Percentiles rank a stretch among this genome's conserved stretches.
These are phyloP conservation scores for Zygosaccharomyces sapae DNA, from an alignment of 1,139 yeast species.

Conservation along the genomic window DNA sequence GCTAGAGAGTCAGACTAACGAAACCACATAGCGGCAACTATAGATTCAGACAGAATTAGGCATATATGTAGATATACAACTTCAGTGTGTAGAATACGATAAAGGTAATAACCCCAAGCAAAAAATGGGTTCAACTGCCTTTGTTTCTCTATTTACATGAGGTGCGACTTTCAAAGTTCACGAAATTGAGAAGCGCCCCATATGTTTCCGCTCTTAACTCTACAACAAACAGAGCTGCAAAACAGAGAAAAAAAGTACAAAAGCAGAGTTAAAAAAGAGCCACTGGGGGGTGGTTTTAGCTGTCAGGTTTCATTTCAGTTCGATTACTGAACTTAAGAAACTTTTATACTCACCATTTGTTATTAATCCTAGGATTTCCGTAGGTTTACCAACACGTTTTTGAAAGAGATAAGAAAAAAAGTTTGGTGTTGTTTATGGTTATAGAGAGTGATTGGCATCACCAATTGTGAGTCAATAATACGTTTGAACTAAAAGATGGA, in stretches of 20 bases:
- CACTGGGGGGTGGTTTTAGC: neutral
- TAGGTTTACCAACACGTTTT: neutral
- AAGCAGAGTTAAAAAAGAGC: neutral
- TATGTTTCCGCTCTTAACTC: constrained; percentile 4
- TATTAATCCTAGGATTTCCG: neutral
- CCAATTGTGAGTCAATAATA: neutral
- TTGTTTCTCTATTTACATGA: neutral
- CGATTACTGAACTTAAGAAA: neutral
- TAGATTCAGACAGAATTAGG: neutral
- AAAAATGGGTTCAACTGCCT: neutral
- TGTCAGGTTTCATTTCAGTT: neutral
- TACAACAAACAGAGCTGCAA: neutral
- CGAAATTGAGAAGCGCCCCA: constrained; percentile 4
- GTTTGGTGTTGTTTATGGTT: neutral
- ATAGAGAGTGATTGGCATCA: neutral
- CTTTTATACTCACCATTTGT: neutral
- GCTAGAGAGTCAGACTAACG: constrained; percentile 40
- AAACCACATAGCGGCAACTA: neutral
- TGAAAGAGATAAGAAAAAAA: neutral
- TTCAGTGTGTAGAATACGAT: neutral
- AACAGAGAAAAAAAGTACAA: neutral
- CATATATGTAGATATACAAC: neutral
- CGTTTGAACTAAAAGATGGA: neutral
- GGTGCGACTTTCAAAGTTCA: constrained; percentile 1
- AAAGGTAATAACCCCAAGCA: neutral